Conservation (phyloP, 345 rosid genomes). For the Alliaria petiolata region DNA sequence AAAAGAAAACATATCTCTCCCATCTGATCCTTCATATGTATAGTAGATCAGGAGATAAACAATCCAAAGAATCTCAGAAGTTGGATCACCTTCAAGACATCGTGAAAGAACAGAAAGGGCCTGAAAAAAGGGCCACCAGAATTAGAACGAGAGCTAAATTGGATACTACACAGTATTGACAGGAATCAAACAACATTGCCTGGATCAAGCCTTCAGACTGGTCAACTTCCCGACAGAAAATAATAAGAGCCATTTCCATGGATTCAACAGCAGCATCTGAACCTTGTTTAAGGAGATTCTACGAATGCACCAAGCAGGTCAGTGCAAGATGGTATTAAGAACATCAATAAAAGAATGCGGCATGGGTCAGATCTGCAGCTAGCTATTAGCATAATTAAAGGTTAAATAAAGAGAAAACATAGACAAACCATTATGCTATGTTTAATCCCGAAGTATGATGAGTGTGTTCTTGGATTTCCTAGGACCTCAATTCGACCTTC, state of each 20-base stretch:
- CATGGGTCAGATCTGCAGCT: slow-evolving; percentile 5
- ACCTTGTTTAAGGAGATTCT: slow-evolving; percentile 60
- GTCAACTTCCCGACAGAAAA: slow-evolving; percentile 58
- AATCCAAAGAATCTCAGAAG: slow-evolving; percentile 80
- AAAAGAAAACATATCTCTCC: slow-evolving; percentile 55
- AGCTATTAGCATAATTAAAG: slow-evolving; percentile 8
- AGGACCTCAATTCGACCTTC: slow-evolving; percentile 73
- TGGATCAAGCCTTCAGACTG: slow-evolving; percentile 54
- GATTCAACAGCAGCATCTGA: slow-evolving; percentile 43
- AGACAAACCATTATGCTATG: slow-evolving; percentile 68
- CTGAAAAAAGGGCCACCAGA: slow-evolving; percentile 42
- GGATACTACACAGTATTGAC: slow-evolving; percentile 2
- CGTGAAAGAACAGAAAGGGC: slow-evolving; percentile 72
- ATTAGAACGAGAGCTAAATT: slow-evolving; percentile 21
- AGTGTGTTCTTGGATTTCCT: slow-evolving; percentile 51
- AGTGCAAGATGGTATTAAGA: slow-evolving; percentile 20
- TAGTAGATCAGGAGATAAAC: slow-evolving; percentile 65
- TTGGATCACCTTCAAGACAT: slow-evolving; percentile 68
- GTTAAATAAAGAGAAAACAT: slow-evolving; percentile 18
- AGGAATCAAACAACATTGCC: slow-evolving; percentile 49
- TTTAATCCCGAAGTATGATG: slow-evolving; percentile 64
- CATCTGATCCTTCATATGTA: slow-evolving; percentile 40
- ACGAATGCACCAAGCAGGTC: slow-evolving; percentile 39
- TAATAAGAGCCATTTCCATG: slow-evolving; percentile 71
- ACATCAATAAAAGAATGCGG: slow-evolving; percentile 9